Percentiles rank a stretch among this genome's conserved stretches.
phyloP scores from a whole-genome alignment of 1,284 basidiomycete genomes.

The Ustilago loliicola region DNA sequence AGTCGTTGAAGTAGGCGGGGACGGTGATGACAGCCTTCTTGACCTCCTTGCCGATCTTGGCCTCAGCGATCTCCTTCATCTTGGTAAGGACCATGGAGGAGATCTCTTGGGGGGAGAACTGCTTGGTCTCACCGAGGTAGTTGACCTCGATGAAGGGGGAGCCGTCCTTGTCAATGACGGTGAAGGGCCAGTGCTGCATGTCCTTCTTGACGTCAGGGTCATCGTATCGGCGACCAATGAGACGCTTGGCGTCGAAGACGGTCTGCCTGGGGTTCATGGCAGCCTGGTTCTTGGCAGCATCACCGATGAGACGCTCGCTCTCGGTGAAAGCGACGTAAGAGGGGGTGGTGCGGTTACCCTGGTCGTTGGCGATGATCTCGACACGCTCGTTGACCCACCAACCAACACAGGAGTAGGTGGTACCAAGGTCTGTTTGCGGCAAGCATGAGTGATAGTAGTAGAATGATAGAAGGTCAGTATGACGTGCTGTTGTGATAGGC shows the following conservation, averaged over 20 bases:
- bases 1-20: constrained; percentile 80
- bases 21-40: constrained; percentile 80
- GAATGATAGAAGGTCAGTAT: not conserved
- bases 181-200: constrained; percentile 81
- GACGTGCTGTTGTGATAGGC: not conserved
- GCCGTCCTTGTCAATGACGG: constrained; percentile 76
- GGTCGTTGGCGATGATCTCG: constrained; percentile 72
- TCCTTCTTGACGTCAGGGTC: constrained; percentile 77
- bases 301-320: constrained; percentile 97
- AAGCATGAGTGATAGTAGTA: not conserved
- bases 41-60: constrained; percentile 77
- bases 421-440: constrained; percentile 73
- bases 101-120: constrained; percentile 80
- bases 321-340: constrained; percentile 99
- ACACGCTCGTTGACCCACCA: constrained; percentile 69
- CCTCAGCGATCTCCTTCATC: constrained; percentile 89
- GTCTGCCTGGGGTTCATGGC: constrained; percentile 95
- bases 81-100: constrained; percentile 98
- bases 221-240: constrained; percentile 95
- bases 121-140: constrained; percentile 76
- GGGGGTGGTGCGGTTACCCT: constrained; percentile 97
- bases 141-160: constrained; percentile 75
- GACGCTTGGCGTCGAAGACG: constrained; percentile 75
- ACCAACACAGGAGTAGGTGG: constrained; percentile 84
- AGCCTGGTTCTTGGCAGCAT: constrained; percentile 77